A percentile compares a stretch with the other conserved stretches of the same genome.
Conservation (phyloP, 352 stramenopile species). For the Phytophthora idaei region DNA sequence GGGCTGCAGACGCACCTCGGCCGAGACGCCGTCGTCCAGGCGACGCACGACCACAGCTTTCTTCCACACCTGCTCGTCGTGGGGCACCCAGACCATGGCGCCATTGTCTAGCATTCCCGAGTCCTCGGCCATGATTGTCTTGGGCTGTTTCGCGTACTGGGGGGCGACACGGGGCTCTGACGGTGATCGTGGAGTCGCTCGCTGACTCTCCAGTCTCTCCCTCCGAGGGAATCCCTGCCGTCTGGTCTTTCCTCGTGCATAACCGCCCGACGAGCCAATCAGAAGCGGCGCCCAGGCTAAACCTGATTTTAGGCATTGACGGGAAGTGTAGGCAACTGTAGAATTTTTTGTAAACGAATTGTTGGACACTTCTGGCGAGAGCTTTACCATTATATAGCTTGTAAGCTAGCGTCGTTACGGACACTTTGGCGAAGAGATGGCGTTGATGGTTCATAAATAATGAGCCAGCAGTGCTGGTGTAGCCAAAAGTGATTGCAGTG, state of each 20-base stretch:
- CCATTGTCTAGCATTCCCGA: conserved; percentile 61
- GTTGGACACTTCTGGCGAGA: background rate
- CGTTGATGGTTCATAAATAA: background rate
- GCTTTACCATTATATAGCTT: background rate
- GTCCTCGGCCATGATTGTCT: conserved; percentile 42
- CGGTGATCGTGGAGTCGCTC: conserved; percentile 29
- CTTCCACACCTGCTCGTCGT: conserved; percentile 80
- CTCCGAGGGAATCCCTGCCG: background rate
- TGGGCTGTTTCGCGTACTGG: conserved; percentile 30
- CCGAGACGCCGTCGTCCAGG: conserved; percentile 49
- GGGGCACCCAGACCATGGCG: conserved; percentile 83
- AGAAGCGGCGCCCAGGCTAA: conserved; percentile 6
- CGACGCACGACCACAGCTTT: conserved; percentile 71
- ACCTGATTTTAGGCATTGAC: conserved; percentile 5
- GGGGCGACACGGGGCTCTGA: conserved; percentile 6
- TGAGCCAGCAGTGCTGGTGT: background rate
- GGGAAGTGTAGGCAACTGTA: background rate
- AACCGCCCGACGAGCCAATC: conserved; percentile 32
- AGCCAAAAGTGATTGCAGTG: conserved; percentile 3
- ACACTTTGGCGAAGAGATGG: background rate
- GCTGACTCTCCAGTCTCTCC: conserved; percentile 37
- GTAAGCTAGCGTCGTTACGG: background rate
- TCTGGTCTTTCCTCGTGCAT: conserved; percentile 31
- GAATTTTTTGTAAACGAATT: background rate
- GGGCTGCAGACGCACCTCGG: conserved; percentile 68